Base-by-base conservation (phyloP, 2,329 filamentous ascomycete species). In the Exophiala calicioides region DNA sequence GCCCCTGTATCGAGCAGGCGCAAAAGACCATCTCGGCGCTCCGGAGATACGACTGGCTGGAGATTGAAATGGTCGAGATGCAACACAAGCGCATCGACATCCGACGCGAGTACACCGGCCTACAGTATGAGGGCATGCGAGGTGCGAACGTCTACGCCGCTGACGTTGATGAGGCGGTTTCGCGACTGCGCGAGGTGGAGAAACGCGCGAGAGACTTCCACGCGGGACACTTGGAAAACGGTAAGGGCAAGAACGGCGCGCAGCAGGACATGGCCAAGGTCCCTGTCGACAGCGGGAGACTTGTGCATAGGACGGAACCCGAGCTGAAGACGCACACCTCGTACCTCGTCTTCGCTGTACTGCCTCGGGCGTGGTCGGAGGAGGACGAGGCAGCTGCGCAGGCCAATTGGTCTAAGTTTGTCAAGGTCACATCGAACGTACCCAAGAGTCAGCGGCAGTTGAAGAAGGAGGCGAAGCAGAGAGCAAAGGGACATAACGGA, bases 281-380 rank as follows among this genome's bases (percentile, higher is more conserved):
- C 52, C 66, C 79, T 1, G 95, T 84, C 71, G 80, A 86, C 63
- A 81, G 90, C 52, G 93, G 93, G 1, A 80, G 81, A 20, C 62
- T 97, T 30, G 78, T 89, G 21, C 88, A 94, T 60, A 80, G 89
- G 18, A 83, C 87, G 0, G 93, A 98, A 70, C 73, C 83, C 0
- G 93, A 98, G 62, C 72, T 97, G 50, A 96, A 95, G 76, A 93
- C 88, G 5, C 93, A 98, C 68, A 98, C 93, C 0, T 93, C 87
- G n/a, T 98, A 98, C 65, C 78, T 98, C 3, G 86, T 94, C 3
- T 98, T 98, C 71, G 93, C 93, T 0, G 74, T 93, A 3, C 69
- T 98, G 50, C 91, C 93, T n/a, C 77, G 82, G 32, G 84, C 87
- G 53, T 98, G 93, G 93, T 84, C 75, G 0, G 84, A 81, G 26